Evolutionary conservation across 2,329 filamentous ascomycete genomes (phyloP).

Genomic region (Fusarium acutatum): DNA sequence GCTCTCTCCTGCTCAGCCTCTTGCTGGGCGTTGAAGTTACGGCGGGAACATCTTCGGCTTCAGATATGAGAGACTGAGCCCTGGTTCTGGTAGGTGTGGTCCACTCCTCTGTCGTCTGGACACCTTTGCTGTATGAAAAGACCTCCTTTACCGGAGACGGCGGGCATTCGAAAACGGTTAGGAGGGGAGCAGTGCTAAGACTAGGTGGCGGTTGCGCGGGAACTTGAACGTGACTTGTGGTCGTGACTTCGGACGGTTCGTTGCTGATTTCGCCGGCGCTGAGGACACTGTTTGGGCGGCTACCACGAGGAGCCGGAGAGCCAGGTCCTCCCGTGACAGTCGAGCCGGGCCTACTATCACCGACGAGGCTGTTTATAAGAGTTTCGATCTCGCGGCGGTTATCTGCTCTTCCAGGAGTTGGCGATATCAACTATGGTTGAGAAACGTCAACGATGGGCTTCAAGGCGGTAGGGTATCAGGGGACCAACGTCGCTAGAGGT

Average conservation of each 20-base stretch:
- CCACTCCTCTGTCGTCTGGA: constrained; percentile 88
- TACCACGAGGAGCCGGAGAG: constrained; percentile 74
- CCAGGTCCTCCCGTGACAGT: constrained; percentile 69
- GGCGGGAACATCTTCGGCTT: constrained; percentile 67
- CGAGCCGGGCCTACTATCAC: constrained; percentile 77
- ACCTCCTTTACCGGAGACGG: constrained; percentile 82
- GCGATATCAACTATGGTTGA: constrained; percentile 63
- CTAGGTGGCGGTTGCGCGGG: constrained; percentile 65
- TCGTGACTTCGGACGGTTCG: constrained; percentile 70
- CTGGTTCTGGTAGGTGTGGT: constrained; percentile 60
- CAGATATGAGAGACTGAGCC: constrained; percentile 57
- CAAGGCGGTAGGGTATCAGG: constrained; percentile 25
- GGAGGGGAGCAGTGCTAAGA: constrained; percentile 76
- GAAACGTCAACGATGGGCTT: constrained; percentile 20
- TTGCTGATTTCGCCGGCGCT: constrained; percentile 84
- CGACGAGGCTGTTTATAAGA: constrained; percentile 84
- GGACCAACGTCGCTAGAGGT: constrained; percentile 74
- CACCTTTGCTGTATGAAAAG: constrained; percentile 96
- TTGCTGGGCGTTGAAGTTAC: constrained; percentile 71
- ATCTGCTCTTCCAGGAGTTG: constrained; percentile 74
- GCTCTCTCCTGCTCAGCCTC: constrained; percentile 78
- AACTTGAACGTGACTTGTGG: constrained; percentile 54
- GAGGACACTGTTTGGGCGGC: constrained; percentile 85
- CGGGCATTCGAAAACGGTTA: constrained; percentile 82
- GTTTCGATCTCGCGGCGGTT: constrained; percentile 81